These are phyloP conservation scores for Magnusiomyces suaveolens DNA, from an alignment of 1,139 yeast species.

Conservation along the genomic window DNA sequence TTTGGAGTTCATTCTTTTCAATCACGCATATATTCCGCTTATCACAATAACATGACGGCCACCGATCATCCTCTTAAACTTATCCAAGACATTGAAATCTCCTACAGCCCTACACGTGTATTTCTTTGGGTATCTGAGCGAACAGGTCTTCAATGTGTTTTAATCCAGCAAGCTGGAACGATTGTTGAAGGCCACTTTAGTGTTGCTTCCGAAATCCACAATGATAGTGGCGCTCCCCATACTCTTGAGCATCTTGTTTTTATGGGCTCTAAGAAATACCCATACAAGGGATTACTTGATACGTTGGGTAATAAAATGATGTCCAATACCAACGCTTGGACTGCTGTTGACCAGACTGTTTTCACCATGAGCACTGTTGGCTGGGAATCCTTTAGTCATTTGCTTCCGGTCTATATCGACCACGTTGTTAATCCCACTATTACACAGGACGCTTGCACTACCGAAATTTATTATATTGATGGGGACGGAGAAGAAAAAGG, in stretches of 20 bases:
- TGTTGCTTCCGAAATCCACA: constrained; percentile 81
- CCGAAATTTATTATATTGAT: constrained; percentile 93
- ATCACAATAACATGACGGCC: constrained; percentile 1
- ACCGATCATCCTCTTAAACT: constrained; percentile 13
- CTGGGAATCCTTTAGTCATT: constrained; percentile 82
- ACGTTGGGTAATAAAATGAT: constrained; percentile 75
- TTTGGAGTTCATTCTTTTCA: neutral
- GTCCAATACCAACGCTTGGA: constrained; percentile 94
- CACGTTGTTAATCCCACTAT: constrained; percentile 78
- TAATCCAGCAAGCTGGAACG: constrained; percentile 76
- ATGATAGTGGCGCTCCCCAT: constrained; percentile 91
- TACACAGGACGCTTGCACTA: constrained; percentile 80
- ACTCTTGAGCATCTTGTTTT: constrained; percentile 90
- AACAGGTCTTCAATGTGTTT: constrained; percentile 74
- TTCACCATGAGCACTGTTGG: constrained; percentile 90
- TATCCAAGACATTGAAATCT: constrained; percentile 9
- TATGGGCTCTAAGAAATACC: constrained; percentile 86
- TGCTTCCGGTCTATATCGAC: constrained; percentile 84
- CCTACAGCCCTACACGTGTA: constrained; percentile 29
- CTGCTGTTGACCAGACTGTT: constrained; percentile 91
- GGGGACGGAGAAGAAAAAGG: constrained; percentile 90
- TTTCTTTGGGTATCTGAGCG: constrained; percentile 63
- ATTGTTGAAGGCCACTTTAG: constrained; percentile 89
- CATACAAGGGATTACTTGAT: constrained; percentile 86
- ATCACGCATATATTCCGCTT: neutral